Conservation (phyloP, 1,284 basidiomycete species). For the Calocybe gambosa region DNA sequence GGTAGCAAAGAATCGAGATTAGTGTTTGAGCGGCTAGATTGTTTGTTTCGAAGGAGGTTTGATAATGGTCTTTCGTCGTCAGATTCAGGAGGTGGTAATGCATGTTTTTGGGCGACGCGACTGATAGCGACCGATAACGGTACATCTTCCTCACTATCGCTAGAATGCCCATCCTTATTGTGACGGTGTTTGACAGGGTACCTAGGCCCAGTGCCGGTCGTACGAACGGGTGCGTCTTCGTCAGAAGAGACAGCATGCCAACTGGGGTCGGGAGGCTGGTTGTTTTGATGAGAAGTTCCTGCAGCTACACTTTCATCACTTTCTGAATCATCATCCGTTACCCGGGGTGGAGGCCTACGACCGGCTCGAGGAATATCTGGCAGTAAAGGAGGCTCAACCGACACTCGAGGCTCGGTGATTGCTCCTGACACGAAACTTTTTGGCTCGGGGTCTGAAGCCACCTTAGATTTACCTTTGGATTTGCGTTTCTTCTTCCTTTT, state of each 20-base stretch:
- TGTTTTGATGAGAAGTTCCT: constrained; percentile 4
- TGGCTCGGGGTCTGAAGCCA: constrained; percentile 13
- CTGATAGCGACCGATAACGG: constrained; percentile 62
- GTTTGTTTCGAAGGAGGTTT: constrained; percentile 48
- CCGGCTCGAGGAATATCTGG: constrained; percentile 47
- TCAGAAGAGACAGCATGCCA: constrained; percentile 64
- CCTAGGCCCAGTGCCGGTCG: constrained; percentile 48
- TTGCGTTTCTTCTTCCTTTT: constrained; percentile 41
- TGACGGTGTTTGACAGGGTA: constrained; percentile 30
- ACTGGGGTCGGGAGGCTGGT: constrained; percentile 20
- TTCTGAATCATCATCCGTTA: constrained; percentile 46
- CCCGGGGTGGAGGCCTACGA: constrained; percentile 36
- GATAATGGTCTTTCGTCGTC: constrained; percentile 74
- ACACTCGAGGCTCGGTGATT: constrained; percentile 25
- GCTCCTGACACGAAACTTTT: constrained; percentile 10
- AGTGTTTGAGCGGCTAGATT: constrained; percentile 38
- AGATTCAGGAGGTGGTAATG: constrained; percentile 36
- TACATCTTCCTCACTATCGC: constrained; percentile 67
- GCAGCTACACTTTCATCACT: constrained; percentile 43
- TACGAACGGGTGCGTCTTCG: constrained; percentile 51
- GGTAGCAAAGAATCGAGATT: constrained; percentile 34
- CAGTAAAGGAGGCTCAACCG: constrained; percentile 47
- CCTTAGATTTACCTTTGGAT: constrained; percentile 33
- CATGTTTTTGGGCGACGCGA: constrained; percentile 39
- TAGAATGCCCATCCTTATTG: constrained; percentile 18